Percentiles rank a stretch among this genome's conserved stretches.
phyloP scores from a whole-genome alignment of 2,329 filamentous ascomycete genomes.

The Sphaceloma murrayae region DNA sequence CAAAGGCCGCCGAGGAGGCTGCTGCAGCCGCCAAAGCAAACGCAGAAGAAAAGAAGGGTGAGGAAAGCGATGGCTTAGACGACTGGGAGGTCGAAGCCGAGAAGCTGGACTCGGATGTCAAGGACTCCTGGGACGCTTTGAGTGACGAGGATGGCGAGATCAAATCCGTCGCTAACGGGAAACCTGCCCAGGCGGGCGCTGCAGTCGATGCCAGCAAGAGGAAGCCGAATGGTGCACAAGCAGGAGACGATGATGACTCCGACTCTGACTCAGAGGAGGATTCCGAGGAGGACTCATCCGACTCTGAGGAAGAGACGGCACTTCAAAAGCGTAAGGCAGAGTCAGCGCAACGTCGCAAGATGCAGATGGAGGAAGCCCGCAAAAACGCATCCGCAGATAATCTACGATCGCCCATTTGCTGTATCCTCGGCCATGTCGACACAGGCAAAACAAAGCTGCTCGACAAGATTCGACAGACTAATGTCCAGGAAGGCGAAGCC shows the following conservation, averaged over 20 bases:
- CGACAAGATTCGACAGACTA: constrained; percentile 96
- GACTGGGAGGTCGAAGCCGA: constrained; percentile 84
- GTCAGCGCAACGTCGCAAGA: constrained; percentile 77
- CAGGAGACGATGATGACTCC: constrained; percentile 40
- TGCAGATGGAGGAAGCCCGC: constrained; percentile 82
- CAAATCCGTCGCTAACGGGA: constrained; percentile 30
- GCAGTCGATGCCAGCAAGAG: constrained; percentile 22
- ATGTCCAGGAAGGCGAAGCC: constrained; percentile 97
- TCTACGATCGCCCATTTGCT: constrained; percentile 94
- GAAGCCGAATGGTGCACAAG: constrained; percentile 34
- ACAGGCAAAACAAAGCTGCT: constrained; percentile 99
- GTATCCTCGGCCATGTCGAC: constrained; percentile 99
- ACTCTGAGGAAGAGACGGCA: constrained; percentile 68
- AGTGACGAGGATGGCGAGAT: constrained; percentile 54
- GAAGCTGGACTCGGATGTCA: constrained; percentile 65
- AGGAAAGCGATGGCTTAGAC: constrained; percentile 57
- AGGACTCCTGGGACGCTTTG: constrained; percentile 92
- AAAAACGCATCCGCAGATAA: constrained; percentile 88
- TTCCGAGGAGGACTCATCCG: constrained; percentile 43
- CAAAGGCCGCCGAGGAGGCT: constrained; percentile 68
- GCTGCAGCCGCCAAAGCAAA: constrained; percentile 61
- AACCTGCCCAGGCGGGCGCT: constrained; percentile 26
- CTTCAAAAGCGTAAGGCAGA: constrained; percentile 73
- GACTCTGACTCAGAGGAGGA: constrained; percentile 43
- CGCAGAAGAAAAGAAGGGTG: constrained; percentile 56